Evolutionary conservation across 768 basidiomycete genomes (phyloP), one percentile per base, ranked within the genome.

Genomic region (Lentinula detonsa): DNA sequence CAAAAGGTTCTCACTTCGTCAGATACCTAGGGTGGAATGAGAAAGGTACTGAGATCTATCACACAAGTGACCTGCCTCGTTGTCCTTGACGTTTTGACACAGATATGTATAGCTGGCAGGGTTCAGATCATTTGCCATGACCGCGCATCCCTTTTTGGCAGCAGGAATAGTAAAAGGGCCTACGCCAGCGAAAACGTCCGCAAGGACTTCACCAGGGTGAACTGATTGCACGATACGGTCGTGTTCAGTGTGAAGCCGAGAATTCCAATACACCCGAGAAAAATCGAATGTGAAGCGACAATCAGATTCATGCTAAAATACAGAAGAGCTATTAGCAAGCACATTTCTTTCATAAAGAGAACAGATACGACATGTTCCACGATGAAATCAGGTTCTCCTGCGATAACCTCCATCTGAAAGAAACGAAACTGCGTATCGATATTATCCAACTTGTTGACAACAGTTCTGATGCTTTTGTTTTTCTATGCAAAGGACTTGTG

Each of bases 221-320:
- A 98, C 95, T 39, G 79, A 65, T 16, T 81, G 71, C 45, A 98
- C 90, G 15, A 99, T 78, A 2, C 95, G 87, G 31, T 86, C 85
- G 69, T 99, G 97, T 69, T 99, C 97, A 4, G 87, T 86, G 61
- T 93, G 90, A 39, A 99, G 76, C 40, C 97, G 87, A 15, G 95
- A 96, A 76, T 99, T 99, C 95, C 95, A 99, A 73, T 99, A 99
- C 11, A 98, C 97, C 69, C 87, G 80, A 5, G 90, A 87, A 69
- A 98, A 99, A 71, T 99, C 95, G 67, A 99, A 98, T 1, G 82
- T 87, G 73, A 98, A 98, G 35, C 77, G 78, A 71, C 95, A 98
- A 66, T 85, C 82, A 7, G 88, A 84, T 77, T 99, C 96, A 64
- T 81, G 81, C 95, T 97, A 67, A 13, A 16, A 57, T 42, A 40